Evolutionary conservation across 225 moss, liverwort and hornwort genomes (phyloP), one percentile per base, ranked within the genome.

Genomic region (Rhytidiadelphus loreus): DNA sequence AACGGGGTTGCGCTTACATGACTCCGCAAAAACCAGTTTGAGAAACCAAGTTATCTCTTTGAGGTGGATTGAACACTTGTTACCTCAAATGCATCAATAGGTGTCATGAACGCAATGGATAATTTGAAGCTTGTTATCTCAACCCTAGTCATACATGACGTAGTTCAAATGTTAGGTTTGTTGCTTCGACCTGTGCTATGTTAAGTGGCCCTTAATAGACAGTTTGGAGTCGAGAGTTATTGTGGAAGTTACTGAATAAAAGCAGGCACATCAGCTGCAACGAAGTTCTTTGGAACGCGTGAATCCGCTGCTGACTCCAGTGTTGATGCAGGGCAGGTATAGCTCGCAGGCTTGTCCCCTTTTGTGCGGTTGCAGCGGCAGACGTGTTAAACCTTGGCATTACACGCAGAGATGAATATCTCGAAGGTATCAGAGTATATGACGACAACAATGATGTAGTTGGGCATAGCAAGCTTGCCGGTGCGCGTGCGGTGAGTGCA

Each of bases 351-450:
- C 85, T 99, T 87, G 97, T 99, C 78, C 99, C 99, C 61, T 97
- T 99, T 85, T 95, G 96, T 87, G 99, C 96, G 37, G 99, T 99
- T 50, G 97, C 97, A 89, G 95, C 99, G 87, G 99, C 99, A 86
- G 97, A 99, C 75, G 85, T 97, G 86, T 91, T 99, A 85, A 99
- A 99, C 89, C 92, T 99, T 76, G 96, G 96, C 86, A 97, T 99
- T 59, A 99, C 99, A 44, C 96, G 99, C 82, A 92, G 97, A 91
- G 93, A 95, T 89, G 99, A 99, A 85, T 92, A 94, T 79, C 81
- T 97, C 57, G 90, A 97, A 80, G 99, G 99, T 11, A 96, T 99
- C 87, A 95, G 89, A 91, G 94, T 99, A 25, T 91, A 91, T 18
- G 99, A 99, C 90, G 89, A 92, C 74, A 92, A 94, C 24, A 97